Evolutionary conservation across 345 rosid genomes (phyloP), one percentile per base, ranked within the genome.

Genomic region (Noccaea bulbosa): DNA sequence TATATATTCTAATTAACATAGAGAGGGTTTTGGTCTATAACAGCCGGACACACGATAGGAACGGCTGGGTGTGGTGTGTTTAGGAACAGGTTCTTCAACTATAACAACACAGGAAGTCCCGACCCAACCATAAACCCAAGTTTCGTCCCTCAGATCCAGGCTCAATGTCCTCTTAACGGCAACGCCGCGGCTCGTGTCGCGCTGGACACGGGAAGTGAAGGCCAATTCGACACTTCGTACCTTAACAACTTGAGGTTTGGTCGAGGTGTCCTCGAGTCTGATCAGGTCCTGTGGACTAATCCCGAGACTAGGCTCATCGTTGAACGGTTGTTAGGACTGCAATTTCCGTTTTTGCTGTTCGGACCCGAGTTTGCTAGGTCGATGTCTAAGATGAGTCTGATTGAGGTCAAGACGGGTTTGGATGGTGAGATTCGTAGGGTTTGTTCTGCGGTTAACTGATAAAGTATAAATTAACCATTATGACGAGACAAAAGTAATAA

Each of bases 1-100:
- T 20, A 9, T 27, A 6, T 30, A 6, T 7, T 63, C 63, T 37
- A 63, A 72, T 8, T 6, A 7, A 38, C 4, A 15, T 5, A 45
- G 56, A 45, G 56, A 53, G 62, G 40, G 1, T 24, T 72, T 37
- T 55, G 49, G 10, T 22, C 39, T 64, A 24, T 56, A 65, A 45
- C 77, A 88, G 91, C 84, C 32, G 89, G 80, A 34, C 95, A 88
- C 74, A 86, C 89, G 27, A 80, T 86, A 39, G 91, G 91, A 50
- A 86, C 91, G 4, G 57, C 84, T 51, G 80, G 83, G 2, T 88
- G 91, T 76, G 77, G 48, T 53, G 51, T 79, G 50, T 81, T 88
- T 52, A 74, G 77, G 14, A 15, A 82, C 63, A 79, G 89, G 59
- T 69, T 86, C 56, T 79, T 79, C 77, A 82, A 82, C 69, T 86